A percentile compares a stretch with the other conserved stretches of the same genome.
Evolutionary conservation across 352 stramenopile genomes (phyloP).

Genomic region (Hyaloperonospora arabidopsidis): DNA sequence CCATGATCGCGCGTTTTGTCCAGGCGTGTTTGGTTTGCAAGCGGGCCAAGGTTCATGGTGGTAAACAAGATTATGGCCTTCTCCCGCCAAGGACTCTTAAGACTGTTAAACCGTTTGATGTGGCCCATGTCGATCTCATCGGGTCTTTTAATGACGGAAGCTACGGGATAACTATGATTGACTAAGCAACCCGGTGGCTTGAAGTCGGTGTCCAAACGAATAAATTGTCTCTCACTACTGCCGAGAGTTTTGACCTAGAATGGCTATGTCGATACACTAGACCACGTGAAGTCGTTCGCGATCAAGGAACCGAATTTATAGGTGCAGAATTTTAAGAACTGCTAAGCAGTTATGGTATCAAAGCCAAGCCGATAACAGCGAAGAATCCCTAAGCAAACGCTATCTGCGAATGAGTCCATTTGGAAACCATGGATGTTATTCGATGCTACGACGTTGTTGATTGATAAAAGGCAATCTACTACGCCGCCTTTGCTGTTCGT

Average conservation of each 20-base stretch:
- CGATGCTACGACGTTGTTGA: background rate
- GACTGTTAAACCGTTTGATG: conserved; percentile 3
- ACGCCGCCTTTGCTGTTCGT: conserved; percentile 5
- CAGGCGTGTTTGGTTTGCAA: too few species aligned
- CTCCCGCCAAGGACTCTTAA: background rate
- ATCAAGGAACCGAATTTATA: conserved; percentile 6
- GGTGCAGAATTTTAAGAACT: conserved; percentile 5
- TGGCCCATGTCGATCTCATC: conserved; percentile 9
- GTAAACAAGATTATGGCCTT: conserved; percentile 4
- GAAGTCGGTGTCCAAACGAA: too few species aligned
- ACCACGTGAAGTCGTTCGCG: conserved; percentile 2
- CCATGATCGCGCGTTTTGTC: too few species aligned
- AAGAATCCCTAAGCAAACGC: conserved; percentile 13
- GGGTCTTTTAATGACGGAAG: background rate
- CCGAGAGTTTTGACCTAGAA: background rate
- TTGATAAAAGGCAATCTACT: conserved; percentile 2
- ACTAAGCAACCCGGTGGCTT: background rate
- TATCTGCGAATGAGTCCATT: conserved; percentile 10
- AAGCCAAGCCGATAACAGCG: conserved; percentile 4
- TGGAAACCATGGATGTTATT: conserved; percentile 7
- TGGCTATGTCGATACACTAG: background rate
- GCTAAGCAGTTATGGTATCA: background rate
- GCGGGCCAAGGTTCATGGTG: conserved; percentile 4
- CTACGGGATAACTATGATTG: background rate
- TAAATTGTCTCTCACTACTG: background rate